Conservation (phyloP, 331 rosid species). For the Pyrus hybrid region DNA sequence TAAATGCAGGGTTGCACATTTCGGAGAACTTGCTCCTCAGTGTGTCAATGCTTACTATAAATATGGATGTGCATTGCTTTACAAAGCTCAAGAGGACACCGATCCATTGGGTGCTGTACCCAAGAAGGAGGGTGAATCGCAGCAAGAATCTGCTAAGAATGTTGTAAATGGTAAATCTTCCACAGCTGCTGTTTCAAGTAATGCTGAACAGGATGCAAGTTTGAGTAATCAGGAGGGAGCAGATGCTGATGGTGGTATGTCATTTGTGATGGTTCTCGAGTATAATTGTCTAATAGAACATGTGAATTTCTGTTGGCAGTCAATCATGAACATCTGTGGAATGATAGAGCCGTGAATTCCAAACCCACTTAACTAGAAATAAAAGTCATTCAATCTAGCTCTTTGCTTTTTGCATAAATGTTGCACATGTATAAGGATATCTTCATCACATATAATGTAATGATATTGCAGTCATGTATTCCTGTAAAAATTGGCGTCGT, state of each 20-base stretch:
- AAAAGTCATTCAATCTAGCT: neutral
- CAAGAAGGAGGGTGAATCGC: conserved; percentile 60
- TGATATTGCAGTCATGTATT: neutral
- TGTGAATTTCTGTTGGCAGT: neutral
- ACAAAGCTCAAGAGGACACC: conserved; percentile 95
- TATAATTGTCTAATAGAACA: neutral
- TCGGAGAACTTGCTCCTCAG: conserved; percentile 88
- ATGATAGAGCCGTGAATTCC: neutral
- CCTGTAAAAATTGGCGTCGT: neutral
- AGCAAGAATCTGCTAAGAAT: conserved; percentile 46
- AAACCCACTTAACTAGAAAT: neutral
- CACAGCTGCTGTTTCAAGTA: conserved; percentile 45
- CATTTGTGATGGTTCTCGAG: neutral
- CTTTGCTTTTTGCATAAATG: neutral
- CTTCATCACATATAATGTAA: neutral
- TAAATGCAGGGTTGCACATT: conserved; percentile 52
- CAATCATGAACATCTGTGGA: neutral
- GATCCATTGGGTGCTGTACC: conserved; percentile 85
- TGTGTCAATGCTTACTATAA: conserved; percentile 75
- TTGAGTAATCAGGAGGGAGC: conserved; percentile 37
- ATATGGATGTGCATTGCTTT: conserved; percentile 84
- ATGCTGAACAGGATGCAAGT: conserved; percentile 38
- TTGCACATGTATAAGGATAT: neutral
- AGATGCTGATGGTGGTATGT: conserved; percentile 50
- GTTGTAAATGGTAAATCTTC: conserved; percentile 59